These are phyloP conservation scores for Puccinia hordei DNA, from an alignment of 1,284 basidiomycete genomes.

Conservation along the genomic window DNA sequence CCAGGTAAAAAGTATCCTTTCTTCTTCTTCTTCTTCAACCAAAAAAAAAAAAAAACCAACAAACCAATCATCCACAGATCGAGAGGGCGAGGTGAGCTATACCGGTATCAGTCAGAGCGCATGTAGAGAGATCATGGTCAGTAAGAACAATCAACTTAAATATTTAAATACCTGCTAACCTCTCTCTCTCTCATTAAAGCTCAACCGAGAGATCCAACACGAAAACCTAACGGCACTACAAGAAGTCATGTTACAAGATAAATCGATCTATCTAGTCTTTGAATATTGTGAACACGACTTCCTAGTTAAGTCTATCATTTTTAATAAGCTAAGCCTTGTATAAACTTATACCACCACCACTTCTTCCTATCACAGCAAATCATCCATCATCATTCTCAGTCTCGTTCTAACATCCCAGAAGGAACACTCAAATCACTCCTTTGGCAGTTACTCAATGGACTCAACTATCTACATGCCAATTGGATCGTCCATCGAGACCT, in stretches of 20 bases:
- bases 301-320: too few relatives aligned
- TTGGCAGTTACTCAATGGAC: slow-evolving; percentile 93
- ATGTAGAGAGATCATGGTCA: slow-evolving; percentile 88
- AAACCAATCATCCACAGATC: slow-evolving; percentile 1
- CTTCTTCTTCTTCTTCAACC: too few relatives aligned
- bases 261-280: slow-evolving; percentile 98
- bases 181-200: slow-evolving; percentile 63
- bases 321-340: too few relatives aligned
- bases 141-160: neutral
- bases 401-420: slow-evolving; percentile 72
- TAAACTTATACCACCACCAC: too few relatives aligned
- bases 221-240: slow-evolving; percentile 87
- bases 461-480: slow-evolving; percentile 89
- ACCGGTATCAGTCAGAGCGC: slow-evolving; percentile 98
- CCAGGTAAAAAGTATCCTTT: slow-evolving; percentile 62
- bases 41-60: too few relatives aligned
- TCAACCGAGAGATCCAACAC: slow-evolving; percentile 91
- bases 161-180: neutral
- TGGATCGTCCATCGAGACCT: slow-evolving; percentile 94
- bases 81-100: slow-evolving; percentile 66
- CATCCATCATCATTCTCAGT: slow-evolving; percentile 94
- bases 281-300: slow-evolving; percentile 99
- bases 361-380: slow-evolving; percentile 93
- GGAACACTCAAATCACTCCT: slow-evolving; percentile 87
- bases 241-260: slow-evolving; percentile 95